These are phyloP conservation scores for Ophiocordyceps camponoti-rufipedis DNA, from an alignment of 2,329 filamentous ascomycete species.

Conservation along the genomic window DNA sequence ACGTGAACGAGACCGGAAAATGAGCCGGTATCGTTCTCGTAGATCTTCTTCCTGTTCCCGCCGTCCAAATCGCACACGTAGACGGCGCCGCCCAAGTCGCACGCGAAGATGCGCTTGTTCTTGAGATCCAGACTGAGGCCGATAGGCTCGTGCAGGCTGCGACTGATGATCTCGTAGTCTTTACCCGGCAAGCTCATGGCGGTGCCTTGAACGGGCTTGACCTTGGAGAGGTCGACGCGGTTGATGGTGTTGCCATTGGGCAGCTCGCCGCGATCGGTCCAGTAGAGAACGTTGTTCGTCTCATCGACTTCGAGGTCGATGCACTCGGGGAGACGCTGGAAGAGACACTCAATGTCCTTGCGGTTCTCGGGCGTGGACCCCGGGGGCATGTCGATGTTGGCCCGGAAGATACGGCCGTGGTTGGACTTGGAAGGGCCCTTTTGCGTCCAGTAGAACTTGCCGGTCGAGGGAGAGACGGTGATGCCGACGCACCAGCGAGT, in stretches of 20 bases:
- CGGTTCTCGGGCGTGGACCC: constrained; percentile 15
- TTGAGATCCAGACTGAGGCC: constrained; percentile 21
- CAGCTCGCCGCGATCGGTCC: constrained; percentile 42
- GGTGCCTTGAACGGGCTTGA: neutral
- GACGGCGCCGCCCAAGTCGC: constrained; percentile 20
- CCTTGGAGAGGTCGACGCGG: constrained; percentile 6
- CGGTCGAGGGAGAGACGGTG: constrained; percentile 20
- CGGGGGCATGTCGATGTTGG: constrained; percentile 19
- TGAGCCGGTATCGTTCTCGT: neutral
- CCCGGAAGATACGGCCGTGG: constrained; percentile 32
- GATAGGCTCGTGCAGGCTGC: constrained; percentile 26
- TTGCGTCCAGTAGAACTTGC: constrained; percentile 40
- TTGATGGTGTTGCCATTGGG: constrained; percentile 36
- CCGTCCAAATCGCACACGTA: constrained; percentile 17
- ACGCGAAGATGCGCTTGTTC: constrained; percentile 17
- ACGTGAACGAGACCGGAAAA: neutral
- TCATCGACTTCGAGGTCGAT: constrained; percentile 39
- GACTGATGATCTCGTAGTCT: constrained; percentile 11
- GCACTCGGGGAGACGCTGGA: constrained; percentile 30
- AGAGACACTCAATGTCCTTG: constrained; percentile 22
- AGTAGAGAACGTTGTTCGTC: constrained; percentile 27
- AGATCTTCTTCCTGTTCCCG: constrained; percentile 6
- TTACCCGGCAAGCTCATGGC: constrained; percentile 2
- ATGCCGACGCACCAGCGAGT: constrained; percentile 37
- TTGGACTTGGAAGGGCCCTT: constrained; percentile 34